These are phyloP conservation scores for Oxyria digyna DNA, from an alignment of 148 eudicot genomes.

Conservation along the genomic window DNA sequence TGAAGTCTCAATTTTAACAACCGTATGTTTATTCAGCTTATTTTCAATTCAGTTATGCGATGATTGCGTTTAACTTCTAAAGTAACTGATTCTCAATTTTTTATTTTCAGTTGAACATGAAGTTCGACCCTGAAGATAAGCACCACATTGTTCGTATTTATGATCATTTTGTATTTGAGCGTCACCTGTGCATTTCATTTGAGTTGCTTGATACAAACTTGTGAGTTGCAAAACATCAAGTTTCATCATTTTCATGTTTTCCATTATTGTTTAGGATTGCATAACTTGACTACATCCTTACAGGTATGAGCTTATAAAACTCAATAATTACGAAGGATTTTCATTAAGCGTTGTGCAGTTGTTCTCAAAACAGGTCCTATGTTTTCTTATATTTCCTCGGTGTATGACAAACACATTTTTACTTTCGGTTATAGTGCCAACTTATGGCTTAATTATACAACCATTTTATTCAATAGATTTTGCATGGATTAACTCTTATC, in stretches of 20 bases:
- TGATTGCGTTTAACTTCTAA: not conserved
- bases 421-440: too few relatives aligned
- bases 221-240: conserved; percentile 33
- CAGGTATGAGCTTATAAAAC: conserved; percentile 90
- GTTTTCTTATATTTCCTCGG: not conserved
- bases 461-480: conserved; percentile 36
- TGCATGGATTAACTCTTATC: conserved; percentile 83
- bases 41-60: conserved; percentile 7
- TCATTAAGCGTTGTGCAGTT: conserved; percentile 88
- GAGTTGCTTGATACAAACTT: conserved; percentile 84
- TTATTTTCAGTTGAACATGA: conserved; percentile 58
- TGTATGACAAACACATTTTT: too few relatives aligned
- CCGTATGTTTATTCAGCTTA: conserved; percentile 30
- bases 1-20: conserved; percentile 83
- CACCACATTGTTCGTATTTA: conserved; percentile 95
- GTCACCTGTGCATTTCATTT: conserved; percentile 84
- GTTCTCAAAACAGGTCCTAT: conserved; percentile 86
- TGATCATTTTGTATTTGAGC: conserved; percentile 83
- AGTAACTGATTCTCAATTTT: conserved; percentile 6
- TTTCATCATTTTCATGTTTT: not conserved
- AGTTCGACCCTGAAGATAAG: conserved; percentile 92
- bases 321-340: conserved; percentile 72
- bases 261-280: not conserved
- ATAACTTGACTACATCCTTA: conserved; percentile 6
- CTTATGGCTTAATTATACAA: conserved; percentile 6